Base-by-base conservation (phyloP, 352 stramenopile species). In the Phytophthora citrophthora region DNA sequence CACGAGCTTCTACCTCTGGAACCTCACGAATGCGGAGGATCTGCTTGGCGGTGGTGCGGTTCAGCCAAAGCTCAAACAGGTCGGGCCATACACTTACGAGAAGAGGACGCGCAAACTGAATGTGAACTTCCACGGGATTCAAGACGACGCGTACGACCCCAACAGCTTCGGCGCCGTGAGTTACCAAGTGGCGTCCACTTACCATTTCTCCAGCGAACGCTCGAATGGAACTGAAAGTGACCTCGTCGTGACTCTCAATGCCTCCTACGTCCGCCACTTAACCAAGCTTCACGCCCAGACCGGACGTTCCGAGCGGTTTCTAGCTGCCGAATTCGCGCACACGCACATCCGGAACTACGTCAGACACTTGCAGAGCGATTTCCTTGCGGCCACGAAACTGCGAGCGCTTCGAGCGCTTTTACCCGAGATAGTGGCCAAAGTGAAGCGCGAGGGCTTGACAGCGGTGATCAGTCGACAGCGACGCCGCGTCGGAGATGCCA, bases 71-170 rank as follows among this genome's bases (percentile, higher is more conserved):
- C 53, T 91, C 4, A 23, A 79, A 16, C 74, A 93, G 62, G 50
- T 91, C 23, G 85, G 85, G 1, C 83, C 82, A 15, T 91, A 91
- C 55, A 72, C 64, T 34, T 93, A 93, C 79, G 74, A 83, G 59
- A 87, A 90, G 68, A 64, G 52, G 5, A 77, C 79, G 10, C 54
- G 64, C 18, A 93, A 93, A 57, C 39, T 87, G 27, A 74, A 88
- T 54, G 80, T 93, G 13, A 53, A 34, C 1, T 72, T 77, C 39
- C 38, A 68, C n/a, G 50, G 49, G 40, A 72, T 86, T 52, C 29
- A 73, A 45, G 47, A 61, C 32, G 44, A 49, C 4, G 61, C 57
- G 15, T 54, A 51, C 39, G n/a, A 39, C 20, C 20, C 69, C 5
- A 23, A 41, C 20, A 47, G 11, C 36, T 89, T 76, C 32, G 68